Base-by-base conservation (phyloP, 768 basidiomycete species). In the Suillus subaureus region DNA sequence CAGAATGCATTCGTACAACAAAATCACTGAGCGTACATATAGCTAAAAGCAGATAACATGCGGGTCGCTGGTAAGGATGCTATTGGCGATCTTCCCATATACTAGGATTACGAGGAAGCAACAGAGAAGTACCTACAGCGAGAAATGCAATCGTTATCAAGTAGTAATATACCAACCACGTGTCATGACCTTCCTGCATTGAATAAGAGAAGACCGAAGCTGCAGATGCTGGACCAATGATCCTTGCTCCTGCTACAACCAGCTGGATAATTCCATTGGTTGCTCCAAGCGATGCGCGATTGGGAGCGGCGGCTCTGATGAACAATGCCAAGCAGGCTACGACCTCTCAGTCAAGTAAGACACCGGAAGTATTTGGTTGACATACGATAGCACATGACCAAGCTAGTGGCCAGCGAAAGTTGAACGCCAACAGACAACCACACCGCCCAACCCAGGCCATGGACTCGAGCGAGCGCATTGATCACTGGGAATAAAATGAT, bases 401-500 rank as follows among this genome's bases (percentile, higher is more conserved):
- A 55, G 21, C 54, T 35, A 35, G 54, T 55, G 7, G 3, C 21
- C 54, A 62, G 61, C 15, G 23, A n/a, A 15, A 33, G 49, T 69
- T 89, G 86, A 18, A 83, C 62, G 4, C 67, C 79, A 31, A 90
- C 73, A 15, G 79, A 71, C 18, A 71, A 66, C 83, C 85, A 89
- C 3, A 89, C 80, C 6, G 68, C 49, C 4, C 56, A 42, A 33
- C 78, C 77, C 60, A 84, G 69, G 6, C 86, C 87, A 52, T 82
- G 74, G 3, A 68, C 67, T 62, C 79, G 78, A 47, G 87, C 89
- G 6, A 89, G 67, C 39, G 73, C 62, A 68, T 82, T 90, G 67
- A 87, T 84, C 51, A 87, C 58, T 0, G 89, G 89, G 75, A 88
- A 90, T 23, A 80, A 73, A 2, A 79, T 73, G 69, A 89, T 87